Base-by-base conservation (phyloP, 345 rosid species). In the Raphanus raphanistrum region DNA sequence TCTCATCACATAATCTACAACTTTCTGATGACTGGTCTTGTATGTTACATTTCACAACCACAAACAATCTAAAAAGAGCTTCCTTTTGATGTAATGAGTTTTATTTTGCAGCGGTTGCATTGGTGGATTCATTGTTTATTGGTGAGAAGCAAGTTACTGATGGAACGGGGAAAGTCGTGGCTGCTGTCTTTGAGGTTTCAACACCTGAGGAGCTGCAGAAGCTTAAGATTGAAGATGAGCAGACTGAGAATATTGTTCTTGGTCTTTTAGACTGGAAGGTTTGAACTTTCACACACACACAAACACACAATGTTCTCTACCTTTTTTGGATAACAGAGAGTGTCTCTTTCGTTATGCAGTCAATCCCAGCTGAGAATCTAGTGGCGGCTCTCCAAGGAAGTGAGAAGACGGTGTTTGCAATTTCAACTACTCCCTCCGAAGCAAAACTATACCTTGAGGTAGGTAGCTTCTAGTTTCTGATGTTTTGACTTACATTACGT, bases 251-350 rank as follows among this genome's bases (percentile, higher is more conserved):
- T 81, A 16, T 92, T 76, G 88, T 89, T 63, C 76, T 92, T 72
- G 83, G 92, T 81, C 68, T 92, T 66, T 74, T 79, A 72, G 93
- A 90, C 79, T 89, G 97, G 97, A 94, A 90, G 96, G 98, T 92
- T 21, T 21, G 1, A 76, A 66, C 17, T 57, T 70, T 70, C 2
- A 60, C 7, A 21, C 61, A 21, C 12, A 57, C 61, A 52, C 27
- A 54, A 13, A 27, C 21, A 38, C 6, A 64, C 0, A 4, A 5
- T 61, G 8, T 36, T 64, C 0, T 64, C 0, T 64, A 6, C 33
- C 13, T 61, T 61, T 25, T 35, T 48, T 73, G 25, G 71, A 50
- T 80, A 58, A 75, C 9, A 1, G 1, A 11, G 5, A 45, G 28
- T 36, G 45, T 4, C 5, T 38, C 61, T 4, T 8, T 38, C 61